Evolutionary conservation across 805 yeast species (phyloP), one percentile per base, ranked within the genome.

Genomic region (Torulaspora franciscae): DNA sequence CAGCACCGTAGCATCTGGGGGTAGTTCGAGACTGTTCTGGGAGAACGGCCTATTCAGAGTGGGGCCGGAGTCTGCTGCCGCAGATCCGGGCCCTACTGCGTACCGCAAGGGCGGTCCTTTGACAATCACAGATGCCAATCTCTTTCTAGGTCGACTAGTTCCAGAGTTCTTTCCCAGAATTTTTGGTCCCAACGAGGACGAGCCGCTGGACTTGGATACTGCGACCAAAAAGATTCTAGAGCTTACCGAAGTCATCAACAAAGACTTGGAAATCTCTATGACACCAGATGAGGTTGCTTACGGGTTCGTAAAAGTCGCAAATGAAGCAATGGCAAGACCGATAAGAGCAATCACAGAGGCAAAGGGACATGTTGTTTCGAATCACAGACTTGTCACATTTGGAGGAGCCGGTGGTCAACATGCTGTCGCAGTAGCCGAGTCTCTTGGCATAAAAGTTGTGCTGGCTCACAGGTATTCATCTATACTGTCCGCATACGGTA

Each of bases 351-450:
- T 88, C 42, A 87, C 95, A 0, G 96, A 87, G 60, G 86, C 91
- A 1, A 85, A 81, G 58, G 96, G 96, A 4, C 79, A 80, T 57
- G 72, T 77, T 33, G 73, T 80, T 0, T 61, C 83, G 7, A 69
- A 75, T 8, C 95, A 88, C 61, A 68, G 83, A 46, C 66, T 88
- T 47, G 95, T 89, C 1, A 76, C 91, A 2, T 88, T 88, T 66
- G 96, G 96, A 37, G 96, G 96, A 39, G 95, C 95, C 22, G 96
- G 96, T 43, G 96, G 96, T 7, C 96, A 88, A 65, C 90, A 85
- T 64, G 90, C 93, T 2, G 80, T 77, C 39, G 80, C 85, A 7
- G 80, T 88, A 28, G 95, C 95, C 1, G 72, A 77, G 46, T 73
- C 76, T 22, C 70, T 88, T 48, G 89, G 89, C 7, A 83, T 88